phyloP scores from a whole-genome alignment of 1,284 basidiomycete genomes.

The Rugosomyces carneus region DNA sequence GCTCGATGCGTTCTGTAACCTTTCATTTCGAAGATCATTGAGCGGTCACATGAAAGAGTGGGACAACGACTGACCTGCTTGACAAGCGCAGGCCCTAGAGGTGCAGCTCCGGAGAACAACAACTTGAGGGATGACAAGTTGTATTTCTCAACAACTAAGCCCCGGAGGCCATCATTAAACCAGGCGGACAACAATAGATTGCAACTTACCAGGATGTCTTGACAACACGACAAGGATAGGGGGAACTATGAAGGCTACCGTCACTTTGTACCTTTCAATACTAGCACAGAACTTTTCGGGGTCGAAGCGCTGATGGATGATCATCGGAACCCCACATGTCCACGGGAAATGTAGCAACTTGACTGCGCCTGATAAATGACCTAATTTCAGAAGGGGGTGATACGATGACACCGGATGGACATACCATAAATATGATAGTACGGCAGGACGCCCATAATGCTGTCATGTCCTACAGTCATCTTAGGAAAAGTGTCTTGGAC shows the following conservation, averaged over 20 bases:
- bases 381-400: neutral
- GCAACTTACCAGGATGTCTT: constrained; percentile 50
- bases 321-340: constrained; percentile 48
- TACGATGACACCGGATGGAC: constrained; percentile 7
- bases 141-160: constrained; percentile 57
- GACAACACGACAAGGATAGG: constrained; percentile 75
- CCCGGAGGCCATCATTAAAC: neutral
- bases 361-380: constrained; percentile 35
- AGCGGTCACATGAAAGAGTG: neutral
- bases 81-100: constrained; percentile 61
- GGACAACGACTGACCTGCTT: constrained; percentile 32
- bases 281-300: constrained; percentile 63
- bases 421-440: constrained; percentile 57
- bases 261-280: constrained; percentile 62
- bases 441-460: constrained; percentile 53
- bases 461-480: constrained; percentile 34
- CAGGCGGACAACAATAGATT: neutral
- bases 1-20: constrained; percentile 30
- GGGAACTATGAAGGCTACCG: constrained; percentile 68
- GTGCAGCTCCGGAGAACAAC: constrained; percentile 78
- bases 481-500: constrained; percentile 34
- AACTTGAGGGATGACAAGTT: constrained; percentile 58
- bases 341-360: constrained; percentile 61
- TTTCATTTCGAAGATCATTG: constrained; percentile 7
- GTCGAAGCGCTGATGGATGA: constrained; percentile 73